Conservation (phyloP, 106 monocot species). For the Platanthera guangdongensis region DNA sequence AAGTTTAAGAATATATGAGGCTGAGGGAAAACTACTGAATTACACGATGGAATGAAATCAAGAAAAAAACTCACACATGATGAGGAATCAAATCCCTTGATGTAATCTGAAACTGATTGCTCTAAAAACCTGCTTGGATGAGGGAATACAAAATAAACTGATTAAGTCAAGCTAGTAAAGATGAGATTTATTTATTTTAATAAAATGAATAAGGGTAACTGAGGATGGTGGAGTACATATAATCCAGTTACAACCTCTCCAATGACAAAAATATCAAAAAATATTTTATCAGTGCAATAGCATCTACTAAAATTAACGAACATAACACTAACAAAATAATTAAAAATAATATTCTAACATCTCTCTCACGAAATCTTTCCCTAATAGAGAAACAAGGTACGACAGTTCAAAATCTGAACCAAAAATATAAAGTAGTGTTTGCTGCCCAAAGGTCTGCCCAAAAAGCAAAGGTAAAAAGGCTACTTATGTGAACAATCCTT, state of each 20-base stretch:
- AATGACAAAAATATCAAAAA: not conserved
- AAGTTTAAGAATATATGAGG: not conserved
- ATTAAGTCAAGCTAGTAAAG: not conserved
- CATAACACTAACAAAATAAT: not conserved
- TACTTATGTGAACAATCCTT: not conserved
- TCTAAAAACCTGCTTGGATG: constrained; percentile 46
- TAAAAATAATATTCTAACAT: not conserved
- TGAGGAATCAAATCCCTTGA: constrained; percentile 68
- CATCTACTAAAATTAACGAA: not conserved
- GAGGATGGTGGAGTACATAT: not conserved
- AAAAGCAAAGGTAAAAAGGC: not conserved
- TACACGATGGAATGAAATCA: not conserved
- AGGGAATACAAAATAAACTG: not conserved
- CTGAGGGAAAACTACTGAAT: not conserved
- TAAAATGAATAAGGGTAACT: not conserved
- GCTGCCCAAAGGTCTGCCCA: not conserved
- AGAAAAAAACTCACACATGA: constrained; percentile 42
- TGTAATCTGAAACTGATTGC: constrained; percentile 59
- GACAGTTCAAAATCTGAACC: not conserved
- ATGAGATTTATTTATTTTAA: not conserved
- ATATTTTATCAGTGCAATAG: too few species aligned
- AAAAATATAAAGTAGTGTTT: not conserved
- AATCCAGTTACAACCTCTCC: constrained; percentile 1
- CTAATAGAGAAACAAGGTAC: not conserved
- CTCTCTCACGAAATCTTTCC: not conserved